These are phyloP conservation scores for Suhomyces prunicola DNA, from an alignment of 805 yeast species.

Conservation along the genomic window DNA sequence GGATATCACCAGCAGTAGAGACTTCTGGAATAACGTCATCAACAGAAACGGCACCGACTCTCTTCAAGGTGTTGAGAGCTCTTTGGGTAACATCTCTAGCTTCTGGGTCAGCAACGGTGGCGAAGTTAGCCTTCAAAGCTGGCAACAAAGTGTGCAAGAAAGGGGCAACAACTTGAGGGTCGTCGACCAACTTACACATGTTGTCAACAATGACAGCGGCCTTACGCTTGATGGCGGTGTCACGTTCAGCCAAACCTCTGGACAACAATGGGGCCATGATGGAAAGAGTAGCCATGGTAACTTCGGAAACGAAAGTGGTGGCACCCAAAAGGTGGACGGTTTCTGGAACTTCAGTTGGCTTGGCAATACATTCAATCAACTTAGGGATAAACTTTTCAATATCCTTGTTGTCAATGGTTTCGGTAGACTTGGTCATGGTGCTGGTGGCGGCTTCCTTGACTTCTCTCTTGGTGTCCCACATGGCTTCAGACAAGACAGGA, in stretches of 20 bases:
- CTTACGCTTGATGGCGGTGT: conserved; percentile 98
- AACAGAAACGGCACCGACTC: conserved; percentile 96
- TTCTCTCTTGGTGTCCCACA: conserved; percentile 99
- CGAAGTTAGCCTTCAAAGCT: conserved; percentile 88
- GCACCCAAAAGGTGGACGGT: conserved; percentile 99
- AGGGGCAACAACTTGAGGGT: conserved; percentile 99
- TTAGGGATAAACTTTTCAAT: conserved; percentile 98
- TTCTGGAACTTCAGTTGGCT: conserved; percentile 97
- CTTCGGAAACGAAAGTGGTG: conserved; percentile 99
- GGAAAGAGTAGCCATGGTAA: conserved; percentile 98
- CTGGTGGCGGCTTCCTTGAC: conserved; percentile 95
- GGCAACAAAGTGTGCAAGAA: conserved; percentile 95
- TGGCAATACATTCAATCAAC: conserved; percentile 93
- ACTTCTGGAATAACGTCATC: conserved; percentile 93
- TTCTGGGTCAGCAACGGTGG: conserved; percentile 99
- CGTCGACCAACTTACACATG: conserved; percentile 99
- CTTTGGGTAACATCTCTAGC: conserved; percentile 98
- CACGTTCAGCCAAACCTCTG: conserved; percentile 99
- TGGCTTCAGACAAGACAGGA: conserved; percentile 97
- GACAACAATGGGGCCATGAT: conserved; percentile 98
- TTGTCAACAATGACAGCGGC: conserved; percentile 99
- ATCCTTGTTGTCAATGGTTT: conserved; percentile 99
- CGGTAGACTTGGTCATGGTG: conserved; percentile 94
- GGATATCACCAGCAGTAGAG: conserved; percentile 96
- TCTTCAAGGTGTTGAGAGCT: conserved; percentile 94